Base-by-base conservation (phyloP, 208 protist genomes). In the Trypanosoma vivax region DNA sequence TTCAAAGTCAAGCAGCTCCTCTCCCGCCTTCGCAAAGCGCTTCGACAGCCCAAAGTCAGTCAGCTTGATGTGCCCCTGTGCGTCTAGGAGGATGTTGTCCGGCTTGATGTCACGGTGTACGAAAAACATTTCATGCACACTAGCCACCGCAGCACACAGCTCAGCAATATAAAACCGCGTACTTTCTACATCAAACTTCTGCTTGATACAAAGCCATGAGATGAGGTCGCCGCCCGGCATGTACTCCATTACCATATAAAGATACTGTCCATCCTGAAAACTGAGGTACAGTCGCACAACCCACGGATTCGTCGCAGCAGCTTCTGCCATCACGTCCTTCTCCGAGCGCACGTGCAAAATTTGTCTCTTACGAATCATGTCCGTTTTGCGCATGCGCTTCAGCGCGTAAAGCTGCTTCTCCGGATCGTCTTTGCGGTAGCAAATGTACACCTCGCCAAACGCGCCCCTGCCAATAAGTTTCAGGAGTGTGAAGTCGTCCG, bases 51-150 rank as follows among this genome's bases (percentile, higher is more conserved):
- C 96, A 80, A 99, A 99, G 70, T 98, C 96, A 31, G 85, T 89
- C n/a, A 99, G 72, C 64, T 98, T 98, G 19, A 99, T 93, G 70
- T 99, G 97, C 0, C 97, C 97, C 30, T 86, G 66, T 0, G 55
- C 58, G 37, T 96, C 95, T 13, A 99, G 78, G n/a, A 99, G 88
- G 27, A 99, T 84, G 69, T 99, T 99, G 65, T 99, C 97, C 0
- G 97, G 97, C 52, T 99, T 99, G 70, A 99, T 95, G 71, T 99
- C 97, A 39, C 95, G 86, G 53, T 96, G 87, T 0, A 90, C 87
- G 73, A 92, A 92, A 37, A 76, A 71, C 87, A 94, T 95, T n/a
- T 57, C 64, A 50, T 97, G 92, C 34, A 97, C 83, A 52, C 83
- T 92, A 2, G 83, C 74, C 41, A 97, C 88, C 0, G 92, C 92